Evolutionary conservation across 1,139 yeast genomes (phyloP).

Genomic region (Candida neerlandica): DNA sequence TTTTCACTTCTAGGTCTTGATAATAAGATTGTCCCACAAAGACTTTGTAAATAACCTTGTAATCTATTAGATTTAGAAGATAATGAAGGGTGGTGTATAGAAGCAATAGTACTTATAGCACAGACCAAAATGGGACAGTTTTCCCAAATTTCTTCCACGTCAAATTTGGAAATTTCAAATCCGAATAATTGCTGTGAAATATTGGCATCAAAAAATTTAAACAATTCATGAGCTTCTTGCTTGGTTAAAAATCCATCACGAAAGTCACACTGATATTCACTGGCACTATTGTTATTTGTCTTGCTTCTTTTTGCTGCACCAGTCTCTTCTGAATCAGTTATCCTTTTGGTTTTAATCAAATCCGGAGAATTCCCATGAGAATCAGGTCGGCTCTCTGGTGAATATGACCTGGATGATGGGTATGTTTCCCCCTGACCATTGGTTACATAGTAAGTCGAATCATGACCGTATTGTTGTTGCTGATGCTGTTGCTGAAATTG

Average conservation of each 20-base stretch:
- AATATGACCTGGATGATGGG: conserved; percentile 5
- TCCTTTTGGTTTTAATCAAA: neutral
- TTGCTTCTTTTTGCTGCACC: conserved; percentile 9
- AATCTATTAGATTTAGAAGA: conserved; percentile 39
- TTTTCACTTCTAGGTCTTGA: conserved; percentile 42
- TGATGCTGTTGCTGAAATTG: no score
- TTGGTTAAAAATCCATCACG: conserved; percentile 36
- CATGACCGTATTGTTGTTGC: conserved; percentile 3
- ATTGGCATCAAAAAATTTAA: conserved; percentile 54
- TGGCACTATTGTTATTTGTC: conserved; percentile 2
- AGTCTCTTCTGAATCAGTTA: neutral
- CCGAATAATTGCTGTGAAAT: conserved; percentile 71
- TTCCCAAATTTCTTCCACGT: conserved; percentile 55
- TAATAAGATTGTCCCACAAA: conserved; percentile 51
- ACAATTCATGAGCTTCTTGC: conserved; percentile 53
- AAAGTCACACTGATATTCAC: conserved; percentile 32
- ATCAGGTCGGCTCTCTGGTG: neutral
- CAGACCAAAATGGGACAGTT: conserved; percentile 61
- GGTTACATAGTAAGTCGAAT: conserved; percentile 1
- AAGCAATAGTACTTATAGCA: conserved; percentile 64
- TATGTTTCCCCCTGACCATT: conserved; percentile 4
- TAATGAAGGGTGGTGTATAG: conserved; percentile 58
- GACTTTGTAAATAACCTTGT: conserved; percentile 44
- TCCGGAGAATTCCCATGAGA: neutral
- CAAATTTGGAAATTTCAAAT: conserved; percentile 56